Percentiles rank a stretch among this genome's conserved stretches.
These are phyloP conservation scores for Oryza punctata DNA, from an alignment of 176 grass and related monocot genomes.

Conservation along the genomic window DNA sequence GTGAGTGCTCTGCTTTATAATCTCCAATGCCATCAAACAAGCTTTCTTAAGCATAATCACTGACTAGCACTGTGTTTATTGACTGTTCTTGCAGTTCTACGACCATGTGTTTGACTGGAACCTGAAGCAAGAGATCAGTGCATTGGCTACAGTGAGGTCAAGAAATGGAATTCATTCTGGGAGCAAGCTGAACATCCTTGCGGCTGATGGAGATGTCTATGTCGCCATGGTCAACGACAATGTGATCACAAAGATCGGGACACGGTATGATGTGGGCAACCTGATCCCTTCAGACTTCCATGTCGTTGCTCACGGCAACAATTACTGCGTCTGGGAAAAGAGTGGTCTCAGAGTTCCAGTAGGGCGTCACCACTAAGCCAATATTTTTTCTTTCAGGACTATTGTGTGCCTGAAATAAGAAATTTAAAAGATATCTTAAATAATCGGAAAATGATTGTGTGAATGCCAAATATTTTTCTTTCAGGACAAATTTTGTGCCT, in stretches of 20 bases:
- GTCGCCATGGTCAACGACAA: conserved; percentile 67
- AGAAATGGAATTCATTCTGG: conserved; percentile 54
- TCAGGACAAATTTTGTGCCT: conserved; percentile 25
- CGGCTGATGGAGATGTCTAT: conserved; percentile 58
- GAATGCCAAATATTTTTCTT: not conserved
- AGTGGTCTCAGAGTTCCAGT: conserved; percentile 14
- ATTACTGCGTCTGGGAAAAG: conserved; percentile 91
- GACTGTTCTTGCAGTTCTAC: conserved; percentile 57
- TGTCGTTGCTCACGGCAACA: conserved; percentile 49
- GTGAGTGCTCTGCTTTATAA: conserved; percentile 38
- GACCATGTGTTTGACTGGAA: conserved; percentile 86
- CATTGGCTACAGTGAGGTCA: conserved; percentile 43
- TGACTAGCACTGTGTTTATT: not conserved
- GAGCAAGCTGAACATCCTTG: conserved; percentile 63
- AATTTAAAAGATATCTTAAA: conserved; percentile 17
- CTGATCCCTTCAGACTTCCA: conserved; percentile 71
- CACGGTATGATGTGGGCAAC: conserved; percentile 60
- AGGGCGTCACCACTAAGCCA: not conserved
- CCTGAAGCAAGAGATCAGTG: conserved; percentile 60
- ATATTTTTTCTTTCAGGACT: not conserved
- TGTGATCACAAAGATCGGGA: conserved; percentile 64
- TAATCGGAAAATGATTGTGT: not conserved
- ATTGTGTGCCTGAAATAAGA: conserved; percentile 18
- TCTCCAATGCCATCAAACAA: too few species aligned
- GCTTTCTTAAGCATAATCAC: not conserved